Percentiles rank a stretch among this genome's conserved stretches.
Evolutionary conservation across 2,329 filamentous ascomycete genomes (phyloP).

Genomic region (Colletotrichum sansevieriae): DNA sequence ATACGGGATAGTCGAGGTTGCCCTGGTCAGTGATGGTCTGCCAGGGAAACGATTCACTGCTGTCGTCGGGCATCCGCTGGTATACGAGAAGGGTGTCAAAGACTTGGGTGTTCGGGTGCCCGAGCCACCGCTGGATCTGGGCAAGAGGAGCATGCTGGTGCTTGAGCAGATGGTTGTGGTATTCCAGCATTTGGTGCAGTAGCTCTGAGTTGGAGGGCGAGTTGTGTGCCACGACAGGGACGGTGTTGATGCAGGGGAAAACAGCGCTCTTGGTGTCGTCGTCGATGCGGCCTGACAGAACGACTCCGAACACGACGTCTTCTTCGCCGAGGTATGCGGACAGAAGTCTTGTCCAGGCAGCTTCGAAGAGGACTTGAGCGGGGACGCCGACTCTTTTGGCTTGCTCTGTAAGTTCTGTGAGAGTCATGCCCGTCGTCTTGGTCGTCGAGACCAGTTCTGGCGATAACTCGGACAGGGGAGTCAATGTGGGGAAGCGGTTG

Average conservation of each 20-base stretch:
- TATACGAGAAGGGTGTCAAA: slow-evolving; percentile 92
- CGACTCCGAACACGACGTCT: slow-evolving; percentile 81
- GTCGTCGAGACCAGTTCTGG: not conserved
- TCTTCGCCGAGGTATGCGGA: slow-evolving; percentile 82
- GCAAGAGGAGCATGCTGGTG: slow-evolving; percentile 80
- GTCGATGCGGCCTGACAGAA: slow-evolving; percentile 80
- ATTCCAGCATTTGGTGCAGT: slow-evolving; percentile 72
- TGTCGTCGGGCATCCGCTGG: slow-evolving; percentile 68
- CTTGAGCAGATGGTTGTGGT: slow-evolving; percentile 74
- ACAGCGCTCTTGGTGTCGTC: slow-evolving; percentile 69
- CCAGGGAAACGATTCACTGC: slow-evolving; percentile 62
- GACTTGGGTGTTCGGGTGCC: slow-evolving; percentile 71
- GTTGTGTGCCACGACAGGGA: slow-evolving; percentile 77
- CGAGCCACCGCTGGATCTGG: slow-evolving; percentile 80
- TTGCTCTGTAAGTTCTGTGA: slow-evolving; percentile 63
- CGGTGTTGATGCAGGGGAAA: slow-evolving; percentile 86
- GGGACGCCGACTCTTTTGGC: slow-evolving; percentile 75
- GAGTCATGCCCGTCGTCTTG: slow-evolving; percentile 46
- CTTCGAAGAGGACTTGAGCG: slow-evolving; percentile 81
- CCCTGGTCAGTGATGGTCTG: slow-evolving; percentile 73
- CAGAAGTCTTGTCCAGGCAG: slow-evolving; percentile 82
- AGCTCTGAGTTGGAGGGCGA: slow-evolving; percentile 67
- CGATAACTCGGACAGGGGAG: slow-evolving; percentile 65
- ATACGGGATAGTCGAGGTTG: slow-evolving; percentile 82
- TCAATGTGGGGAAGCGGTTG: slow-evolving; percentile 82